Conservation (phyloP, 139 green algal species). For the Eudorina sp. region DNA sequence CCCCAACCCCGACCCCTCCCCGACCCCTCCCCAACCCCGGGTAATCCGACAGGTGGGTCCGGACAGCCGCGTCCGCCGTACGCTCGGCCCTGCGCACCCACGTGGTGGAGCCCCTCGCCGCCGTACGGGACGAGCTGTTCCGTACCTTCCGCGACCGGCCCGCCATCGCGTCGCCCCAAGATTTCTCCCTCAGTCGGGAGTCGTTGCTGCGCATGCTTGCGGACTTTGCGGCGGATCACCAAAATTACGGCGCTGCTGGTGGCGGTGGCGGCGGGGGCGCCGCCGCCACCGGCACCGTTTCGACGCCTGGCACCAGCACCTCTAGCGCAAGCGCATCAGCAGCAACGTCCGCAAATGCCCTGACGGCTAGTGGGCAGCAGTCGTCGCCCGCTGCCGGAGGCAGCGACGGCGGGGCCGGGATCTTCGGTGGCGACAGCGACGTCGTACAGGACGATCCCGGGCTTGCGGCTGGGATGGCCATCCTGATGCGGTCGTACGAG, state of each 20-base stretch:
- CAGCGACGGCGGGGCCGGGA: neutral
- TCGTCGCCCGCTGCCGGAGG: neutral
- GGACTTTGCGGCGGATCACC: conserved; percentile 71
- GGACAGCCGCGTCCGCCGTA: neutral
- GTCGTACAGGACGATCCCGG: neutral
- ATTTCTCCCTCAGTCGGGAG: conserved; percentile 81
- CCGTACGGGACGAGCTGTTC: conserved; percentile 85
- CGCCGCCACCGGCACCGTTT: no score
- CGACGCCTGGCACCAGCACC: no score
- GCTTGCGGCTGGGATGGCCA: conserved; percentile 75
- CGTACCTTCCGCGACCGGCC: conserved; percentile 79
- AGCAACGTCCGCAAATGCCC: no score
- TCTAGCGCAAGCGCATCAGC: no score
- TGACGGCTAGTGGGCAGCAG: no score
- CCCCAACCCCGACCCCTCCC: neutral
- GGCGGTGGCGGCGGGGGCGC: neutral
- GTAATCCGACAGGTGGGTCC: neutral
- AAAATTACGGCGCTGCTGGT: neutral
- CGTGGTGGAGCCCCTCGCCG: conserved; percentile 76
- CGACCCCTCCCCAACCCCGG: neutral
- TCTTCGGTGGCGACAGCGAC: neutral
- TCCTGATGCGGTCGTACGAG: conserved; percentile 89
- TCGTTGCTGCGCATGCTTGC: conserved; percentile 87
- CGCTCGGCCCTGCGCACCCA: conserved; percentile 57
- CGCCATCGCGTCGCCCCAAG: conserved; percentile 70